A percentile compares a stretch with the other conserved stretches of the same genome.
Conservation (phyloP, 352 stramenopile species). For the Globisporangium acanthophoron region DNA sequence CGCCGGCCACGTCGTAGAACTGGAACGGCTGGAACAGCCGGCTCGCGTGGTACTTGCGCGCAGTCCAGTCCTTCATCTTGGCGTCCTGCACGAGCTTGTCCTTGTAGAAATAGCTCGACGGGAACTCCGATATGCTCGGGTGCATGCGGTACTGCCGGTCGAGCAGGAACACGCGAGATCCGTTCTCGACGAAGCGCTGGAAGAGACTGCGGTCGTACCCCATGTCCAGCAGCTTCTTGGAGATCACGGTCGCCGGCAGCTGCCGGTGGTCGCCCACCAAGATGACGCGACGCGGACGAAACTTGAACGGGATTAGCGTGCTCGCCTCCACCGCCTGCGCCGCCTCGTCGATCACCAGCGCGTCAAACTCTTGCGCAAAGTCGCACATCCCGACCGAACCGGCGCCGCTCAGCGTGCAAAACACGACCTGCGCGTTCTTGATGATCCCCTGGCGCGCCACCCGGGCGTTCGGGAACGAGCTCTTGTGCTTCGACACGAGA, state of each 20-base stretch:
- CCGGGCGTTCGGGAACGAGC: constrained; percentile 45
- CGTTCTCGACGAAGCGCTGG: constrained; percentile 91
- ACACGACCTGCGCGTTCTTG: constrained; percentile 75
- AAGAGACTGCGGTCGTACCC: constrained; percentile 95
- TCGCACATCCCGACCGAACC: constrained; percentile 79
- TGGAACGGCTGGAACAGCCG: constrained; percentile 46
- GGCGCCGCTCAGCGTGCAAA: constrained; percentile 80
- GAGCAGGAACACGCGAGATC: constrained; percentile 83
- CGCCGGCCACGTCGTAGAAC: constrained; percentile 60
- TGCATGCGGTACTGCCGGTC: constrained; percentile 98
- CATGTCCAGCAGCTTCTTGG: constrained; percentile 70
- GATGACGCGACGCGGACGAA: constrained; percentile 71
- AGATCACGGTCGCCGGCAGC: constrained; percentile 96
- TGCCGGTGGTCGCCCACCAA: constrained; percentile 96
- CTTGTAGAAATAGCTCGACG: constrained; percentile 93
- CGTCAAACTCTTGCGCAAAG: constrained; percentile 92
- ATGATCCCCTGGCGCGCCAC: constrained; percentile 62
- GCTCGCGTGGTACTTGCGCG: constrained; percentile 54
- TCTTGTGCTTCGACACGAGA: constrained; percentile 57
- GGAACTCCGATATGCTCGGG: constrained; percentile 92
- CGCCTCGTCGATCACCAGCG: constrained; percentile 97
- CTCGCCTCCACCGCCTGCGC: constrained; percentile 95
- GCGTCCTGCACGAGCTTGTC: constrained; percentile 84
- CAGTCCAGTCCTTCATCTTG: constrained; percentile 74
- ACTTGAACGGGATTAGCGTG: constrained; percentile 96